Evolutionary conservation across 306 rosid genomes (phyloP).

Genomic region (Carpinus fangiana): DNA sequence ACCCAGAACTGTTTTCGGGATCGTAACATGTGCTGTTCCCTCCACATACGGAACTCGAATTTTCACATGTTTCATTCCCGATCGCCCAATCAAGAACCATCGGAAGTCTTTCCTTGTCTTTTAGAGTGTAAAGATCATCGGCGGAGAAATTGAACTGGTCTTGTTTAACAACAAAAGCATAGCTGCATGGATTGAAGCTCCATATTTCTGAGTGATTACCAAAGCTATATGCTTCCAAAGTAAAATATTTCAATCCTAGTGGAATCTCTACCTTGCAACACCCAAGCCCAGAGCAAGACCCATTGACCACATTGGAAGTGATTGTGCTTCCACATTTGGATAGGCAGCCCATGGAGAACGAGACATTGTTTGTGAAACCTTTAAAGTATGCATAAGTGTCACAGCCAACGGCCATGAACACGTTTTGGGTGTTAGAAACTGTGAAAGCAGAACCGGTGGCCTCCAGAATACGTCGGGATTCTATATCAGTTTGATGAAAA

Average conservation of each 20-base stretch:
- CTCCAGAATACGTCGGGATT: too few species aligned
- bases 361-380: neutral
- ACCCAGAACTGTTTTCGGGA: constrained; percentile 6
- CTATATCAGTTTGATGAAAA: neutral
- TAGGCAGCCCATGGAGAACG: constrained; percentile 16
- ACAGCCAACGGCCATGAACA: constrained; percentile 31
- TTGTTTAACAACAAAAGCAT: too few species aligned
- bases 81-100: too few species aligned
- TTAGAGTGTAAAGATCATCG: too few species aligned
- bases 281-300: constrained; percentile 15
- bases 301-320: neutral
- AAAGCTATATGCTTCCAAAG: neutral
- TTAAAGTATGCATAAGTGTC: constrained; percentile 20
- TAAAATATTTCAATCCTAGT: neutral
- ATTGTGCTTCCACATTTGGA: neutral
- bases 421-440: constrained; percentile 26
- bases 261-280: constrained; percentile 27
- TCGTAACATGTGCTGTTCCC: constrained; percentile 1
- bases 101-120: too few species aligned
- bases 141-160: too few species aligned
- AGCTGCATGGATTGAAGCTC: constrained; percentile 11
- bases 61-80: too few species aligned
- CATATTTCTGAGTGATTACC: neutral
- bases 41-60: too few species aligned
- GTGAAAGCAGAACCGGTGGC: neutral